phyloP scores from a whole-genome alignment of 257 asterid genomes.

The Ballota nigra region DNA sequence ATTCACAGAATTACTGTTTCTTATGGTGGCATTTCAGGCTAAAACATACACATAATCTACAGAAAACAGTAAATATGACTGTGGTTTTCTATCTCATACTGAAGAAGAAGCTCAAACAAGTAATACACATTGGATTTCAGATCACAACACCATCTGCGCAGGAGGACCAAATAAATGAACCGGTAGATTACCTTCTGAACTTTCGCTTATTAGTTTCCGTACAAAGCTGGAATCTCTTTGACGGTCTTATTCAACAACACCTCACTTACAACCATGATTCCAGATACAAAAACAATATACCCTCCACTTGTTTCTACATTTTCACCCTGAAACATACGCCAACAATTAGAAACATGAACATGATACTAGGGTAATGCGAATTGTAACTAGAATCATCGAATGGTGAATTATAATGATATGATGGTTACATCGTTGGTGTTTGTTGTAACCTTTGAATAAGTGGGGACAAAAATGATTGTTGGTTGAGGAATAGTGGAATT shows the following conservation, averaged over 20 bases:
- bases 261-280: slow-evolving; percentile 26
- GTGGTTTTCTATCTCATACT: slow-evolving; percentile 27
- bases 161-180: slow-evolving; percentile 27
- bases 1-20: slow-evolving; percentile 35
- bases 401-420: not conserved
- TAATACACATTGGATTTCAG: slow-evolving; percentile 23
- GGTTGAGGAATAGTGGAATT: not conserved
- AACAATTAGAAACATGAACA: not conserved
- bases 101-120: not conserved
- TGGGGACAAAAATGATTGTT: not conserved
- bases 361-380: not conserved
- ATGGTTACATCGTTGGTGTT: not conserved
- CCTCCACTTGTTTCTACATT: slow-evolving; percentile 24
- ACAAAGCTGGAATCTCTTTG: slow-evolving; percentile 29
- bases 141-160: slow-evolving; percentile 25
- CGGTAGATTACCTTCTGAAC: slow-evolving; percentile 21
- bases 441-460: not conserved
- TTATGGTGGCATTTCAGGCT: slow-evolving; percentile 1
- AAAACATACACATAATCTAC: slow-evolving; percentile 24
- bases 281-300: slow-evolving; percentile 23
- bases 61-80: slow-evolving; percentile 27
- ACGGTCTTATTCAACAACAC: slow-evolving; percentile 24
- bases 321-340: slow-evolving; percentile 13
- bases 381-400: not conserved
- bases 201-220: slow-evolving; percentile 24